Conservation (phyloP, 1,284 basidiomycete genomes). For the Pyrrhoderma noxium region DNA sequence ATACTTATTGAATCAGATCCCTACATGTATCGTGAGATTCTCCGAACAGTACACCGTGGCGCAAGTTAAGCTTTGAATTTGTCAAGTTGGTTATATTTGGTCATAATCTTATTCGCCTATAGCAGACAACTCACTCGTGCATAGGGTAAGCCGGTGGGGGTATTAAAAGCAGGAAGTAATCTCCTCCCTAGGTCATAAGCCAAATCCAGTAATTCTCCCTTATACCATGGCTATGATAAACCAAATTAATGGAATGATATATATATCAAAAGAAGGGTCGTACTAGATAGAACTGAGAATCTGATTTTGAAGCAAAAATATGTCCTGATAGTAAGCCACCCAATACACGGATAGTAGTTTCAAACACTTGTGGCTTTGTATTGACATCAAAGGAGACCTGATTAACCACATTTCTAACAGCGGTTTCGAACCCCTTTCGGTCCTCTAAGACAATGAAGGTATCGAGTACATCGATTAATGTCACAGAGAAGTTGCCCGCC, state of each 20-base stretch:
- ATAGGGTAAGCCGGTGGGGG: conserved; percentile 83
- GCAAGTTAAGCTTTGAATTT: conserved; percentile 57
- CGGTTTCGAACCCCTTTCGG: conserved; percentile 62
- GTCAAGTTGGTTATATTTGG: conserved; percentile 12
- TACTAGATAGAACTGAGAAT: conserved; percentile 55
- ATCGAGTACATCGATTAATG: conserved; percentile 76
- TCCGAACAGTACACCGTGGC: conserved; percentile 57
- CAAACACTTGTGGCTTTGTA: conserved; percentile 87
- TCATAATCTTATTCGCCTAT: conserved; percentile 7
- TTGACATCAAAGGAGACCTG: conserved; percentile 84
- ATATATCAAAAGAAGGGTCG: neutral
- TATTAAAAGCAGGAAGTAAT: conserved; percentile 82
- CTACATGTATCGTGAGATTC: conserved; percentile 76
- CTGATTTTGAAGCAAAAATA: conserved; percentile 62
- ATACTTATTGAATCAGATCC: conserved; percentile 25
- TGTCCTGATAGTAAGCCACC: conserved; percentile 87
- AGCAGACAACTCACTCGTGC: conserved; percentile 54
- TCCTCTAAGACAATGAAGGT: conserved; percentile 76
- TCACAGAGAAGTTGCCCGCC: conserved; percentile 79
- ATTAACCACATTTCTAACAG: conserved; percentile 66
- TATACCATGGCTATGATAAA: conserved; percentile 50
- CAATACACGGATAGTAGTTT: conserved; percentile 83
- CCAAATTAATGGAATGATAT: neutral
- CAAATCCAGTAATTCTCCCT: conserved; percentile 65
- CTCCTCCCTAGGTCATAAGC: conserved; percentile 81